Conservation (phyloP, 371 early-diverging fungal species). For the Fennellomyces sp. region DNA sequence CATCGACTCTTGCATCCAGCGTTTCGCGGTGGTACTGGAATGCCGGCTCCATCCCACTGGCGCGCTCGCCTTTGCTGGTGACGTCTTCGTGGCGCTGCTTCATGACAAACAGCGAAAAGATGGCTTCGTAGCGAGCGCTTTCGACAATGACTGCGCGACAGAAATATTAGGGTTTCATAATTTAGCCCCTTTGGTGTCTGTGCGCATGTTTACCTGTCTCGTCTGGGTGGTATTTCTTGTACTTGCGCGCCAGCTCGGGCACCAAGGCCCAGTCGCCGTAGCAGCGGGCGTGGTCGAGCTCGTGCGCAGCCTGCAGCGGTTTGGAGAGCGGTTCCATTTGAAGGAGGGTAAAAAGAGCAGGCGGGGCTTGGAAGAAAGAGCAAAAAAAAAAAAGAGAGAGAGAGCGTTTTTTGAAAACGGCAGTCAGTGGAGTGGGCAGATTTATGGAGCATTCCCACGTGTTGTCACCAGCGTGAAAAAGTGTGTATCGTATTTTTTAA, state of each 20-base stretch:
- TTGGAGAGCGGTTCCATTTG: not conserved
- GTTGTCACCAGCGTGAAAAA: too few relatives aligned
- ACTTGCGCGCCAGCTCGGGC: slow-evolving; percentile 65
- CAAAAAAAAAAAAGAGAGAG: not conserved
- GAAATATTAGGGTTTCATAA: not conserved
- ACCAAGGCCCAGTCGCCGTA: slow-evolving; percentile 59
- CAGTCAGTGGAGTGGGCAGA: not conserved
- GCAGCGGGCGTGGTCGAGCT: slow-evolving; percentile 61
- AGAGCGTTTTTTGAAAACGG: not conserved
- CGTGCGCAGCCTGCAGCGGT: slow-evolving; percentile 24
- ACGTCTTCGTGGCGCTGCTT: not conserved
- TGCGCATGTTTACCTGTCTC: slow-evolving; percentile 55
- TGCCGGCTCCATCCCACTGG: not conserved
- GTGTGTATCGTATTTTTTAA: too few relatives aligned
- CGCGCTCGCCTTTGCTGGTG: slow-evolving; percentile 1
- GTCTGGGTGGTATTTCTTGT: slow-evolving; percentile 64
- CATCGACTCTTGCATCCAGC: not conserved
- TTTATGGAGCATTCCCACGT: not conserved
- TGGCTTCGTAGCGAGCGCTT: slow-evolving; percentile 19
- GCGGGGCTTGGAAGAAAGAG: not conserved
- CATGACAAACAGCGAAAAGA: slow-evolving; percentile 11
- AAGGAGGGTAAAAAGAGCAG: not conserved
- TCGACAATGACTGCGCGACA: slow-evolving; percentile 14
- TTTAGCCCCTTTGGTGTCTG: not conserved
- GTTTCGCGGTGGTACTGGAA: too few relatives aligned